A percentile compares a stretch with the other conserved stretches of the same genome.
Conservation (phyloP, 257 asterid species). For the Scutellaria minor region DNA sequence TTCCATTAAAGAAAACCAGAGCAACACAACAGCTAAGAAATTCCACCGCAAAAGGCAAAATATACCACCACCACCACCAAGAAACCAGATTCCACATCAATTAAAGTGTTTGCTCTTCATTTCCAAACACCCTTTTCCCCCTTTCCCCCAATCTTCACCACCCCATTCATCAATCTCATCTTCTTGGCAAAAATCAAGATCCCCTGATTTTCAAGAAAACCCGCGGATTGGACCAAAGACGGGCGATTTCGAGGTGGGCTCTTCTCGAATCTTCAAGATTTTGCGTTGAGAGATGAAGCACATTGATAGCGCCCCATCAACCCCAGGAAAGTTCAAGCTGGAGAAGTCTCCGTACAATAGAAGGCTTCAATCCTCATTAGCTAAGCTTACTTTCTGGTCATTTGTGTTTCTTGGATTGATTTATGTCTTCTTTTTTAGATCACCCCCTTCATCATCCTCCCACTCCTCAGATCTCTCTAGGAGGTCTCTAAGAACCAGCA, state of each 20-base stretch:
- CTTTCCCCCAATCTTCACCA: slow-evolving; percentile 33
- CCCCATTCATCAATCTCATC: slow-evolving; percentile 9
- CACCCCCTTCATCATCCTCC: slow-evolving; percentile 48
- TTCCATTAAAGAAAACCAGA: slow-evolving; percentile 34
- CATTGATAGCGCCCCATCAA: slow-evolving; percentile 78
- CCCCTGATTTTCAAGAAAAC: slow-evolving; percentile 32
- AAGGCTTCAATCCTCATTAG: slow-evolving; percentile 50
- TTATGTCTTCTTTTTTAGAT: slow-evolving; percentile 52
- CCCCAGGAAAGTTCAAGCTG: slow-evolving; percentile 73
- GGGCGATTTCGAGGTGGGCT: slow-evolving; percentile 42
- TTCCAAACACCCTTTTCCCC: slow-evolving; percentile 32
- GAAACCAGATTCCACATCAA: slow-evolving; percentile 61
- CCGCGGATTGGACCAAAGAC: slow-evolving; percentile 28
- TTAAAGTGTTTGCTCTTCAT: slow-evolving; percentile 20
- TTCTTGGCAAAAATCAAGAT: slow-evolving; percentile 20
- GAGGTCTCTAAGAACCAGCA: slow-evolving; percentile 58
- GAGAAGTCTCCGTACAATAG: slow-evolving; percentile 55
- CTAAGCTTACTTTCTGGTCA: slow-evolving; percentile 66
- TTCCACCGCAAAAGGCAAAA: slow-evolving; percentile 35
- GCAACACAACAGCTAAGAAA: slow-evolving; percentile 30
- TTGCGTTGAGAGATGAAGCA: slow-evolving; percentile 68
- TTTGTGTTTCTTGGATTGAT: slow-evolving; percentile 52
- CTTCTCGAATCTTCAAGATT: slow-evolving; percentile 45
- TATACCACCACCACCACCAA: slow-evolving; percentile 38
- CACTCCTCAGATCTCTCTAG: slow-evolving; percentile 57